phyloP scores from a whole-genome alignment of 768 basidiomycete species.

The Amanita molliuscula region DNA sequence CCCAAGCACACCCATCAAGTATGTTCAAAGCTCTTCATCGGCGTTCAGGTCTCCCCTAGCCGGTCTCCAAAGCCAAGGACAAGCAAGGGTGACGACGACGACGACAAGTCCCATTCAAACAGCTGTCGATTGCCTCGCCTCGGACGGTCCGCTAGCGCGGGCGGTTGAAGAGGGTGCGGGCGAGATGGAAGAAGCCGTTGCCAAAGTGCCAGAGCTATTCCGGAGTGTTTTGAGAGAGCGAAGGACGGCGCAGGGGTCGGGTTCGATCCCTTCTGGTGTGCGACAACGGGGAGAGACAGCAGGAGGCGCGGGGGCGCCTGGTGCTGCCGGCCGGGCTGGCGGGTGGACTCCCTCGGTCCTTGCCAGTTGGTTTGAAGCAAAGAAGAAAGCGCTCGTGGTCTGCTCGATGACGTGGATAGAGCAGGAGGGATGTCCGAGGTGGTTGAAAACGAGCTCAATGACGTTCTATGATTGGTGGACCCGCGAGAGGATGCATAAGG shows the following conservation, averaged over 20 bases:
- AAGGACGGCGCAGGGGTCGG: neutral
- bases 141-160: slow-evolving; percentile 46
- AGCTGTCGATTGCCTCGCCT: slow-evolving; percentile 46
- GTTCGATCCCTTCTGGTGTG: slow-evolving; percentile 15
- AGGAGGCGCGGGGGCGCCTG: slow-evolving; percentile 14
- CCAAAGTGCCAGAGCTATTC: slow-evolving; percentile 31
- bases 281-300: slow-evolving; percentile 13
- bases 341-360: too few relatives aligned
- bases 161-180: slow-evolving; percentile 38
- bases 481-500: slow-evolving; percentile 38
- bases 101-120: slow-evolving; percentile 34
- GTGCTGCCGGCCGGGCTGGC: neutral
- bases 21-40: slow-evolving; percentile 5
- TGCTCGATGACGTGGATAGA: slow-evolving; percentile 1
- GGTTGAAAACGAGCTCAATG: neutral
- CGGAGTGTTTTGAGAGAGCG: slow-evolving; percentile 16
- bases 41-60: neutral
- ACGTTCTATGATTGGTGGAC: slow-evolving; percentile 39
- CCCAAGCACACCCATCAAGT: slow-evolving; percentile 28
- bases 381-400: neutral
- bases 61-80: neutral
- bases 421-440: neutral
- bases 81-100: too few relatives aligned
- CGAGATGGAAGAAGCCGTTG: slow-evolving; percentile 18
- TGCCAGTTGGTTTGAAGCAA: neutral